These are phyloP conservation scores for Gracilaria domingensis DNA, from an alignment of 23 red algal species.

Conservation along the genomic window DNA sequence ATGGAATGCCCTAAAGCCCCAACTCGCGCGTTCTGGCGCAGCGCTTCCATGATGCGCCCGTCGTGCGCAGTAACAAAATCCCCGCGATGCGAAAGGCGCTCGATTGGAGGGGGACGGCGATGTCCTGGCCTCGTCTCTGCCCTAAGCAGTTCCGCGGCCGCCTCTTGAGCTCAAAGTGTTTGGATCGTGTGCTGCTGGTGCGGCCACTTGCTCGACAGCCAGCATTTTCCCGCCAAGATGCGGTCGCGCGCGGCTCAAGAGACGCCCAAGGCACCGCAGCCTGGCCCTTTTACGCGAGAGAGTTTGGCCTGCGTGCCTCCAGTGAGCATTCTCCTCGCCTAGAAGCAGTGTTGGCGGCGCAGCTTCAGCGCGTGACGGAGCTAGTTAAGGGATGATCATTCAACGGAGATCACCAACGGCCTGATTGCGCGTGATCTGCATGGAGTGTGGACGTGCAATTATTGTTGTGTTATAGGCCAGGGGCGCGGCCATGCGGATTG, in stretches of 20 bases:
- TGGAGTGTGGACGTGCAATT: constrained; percentile 44
- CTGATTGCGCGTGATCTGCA: constrained; percentile 35
- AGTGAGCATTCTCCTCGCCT: no score
- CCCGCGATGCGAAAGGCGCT: neutral
- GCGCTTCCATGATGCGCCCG: neutral
- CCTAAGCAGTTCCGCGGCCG: neutral
- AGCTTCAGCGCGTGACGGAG: constrained; percentile 8
- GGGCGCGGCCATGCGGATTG: constrained; percentile 13
- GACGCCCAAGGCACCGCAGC: constrained; percentile 1
- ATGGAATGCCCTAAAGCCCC: no score
- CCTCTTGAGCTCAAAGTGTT: neutral
- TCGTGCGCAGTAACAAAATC: neutral
- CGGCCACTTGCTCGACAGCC: constrained; percentile 37
- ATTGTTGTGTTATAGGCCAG: constrained; percentile 3
- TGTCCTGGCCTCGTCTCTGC: neutral
- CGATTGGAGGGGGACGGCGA: neutral
- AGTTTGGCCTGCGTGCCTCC: neutral
- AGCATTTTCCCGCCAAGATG: constrained; percentile 41
- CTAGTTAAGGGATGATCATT: neutral
- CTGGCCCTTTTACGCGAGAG: neutral
- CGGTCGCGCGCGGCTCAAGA: constrained; percentile 25
- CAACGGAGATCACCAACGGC: constrained; percentile 41
- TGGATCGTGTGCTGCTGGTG: constrained; percentile 23
- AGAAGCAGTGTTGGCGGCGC: constrained; percentile 11
- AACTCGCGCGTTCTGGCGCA: neutral